phyloP scores from a whole-genome alignment of 1,284 basidiomycete genomes.

The Naganishia albida region DNA sequence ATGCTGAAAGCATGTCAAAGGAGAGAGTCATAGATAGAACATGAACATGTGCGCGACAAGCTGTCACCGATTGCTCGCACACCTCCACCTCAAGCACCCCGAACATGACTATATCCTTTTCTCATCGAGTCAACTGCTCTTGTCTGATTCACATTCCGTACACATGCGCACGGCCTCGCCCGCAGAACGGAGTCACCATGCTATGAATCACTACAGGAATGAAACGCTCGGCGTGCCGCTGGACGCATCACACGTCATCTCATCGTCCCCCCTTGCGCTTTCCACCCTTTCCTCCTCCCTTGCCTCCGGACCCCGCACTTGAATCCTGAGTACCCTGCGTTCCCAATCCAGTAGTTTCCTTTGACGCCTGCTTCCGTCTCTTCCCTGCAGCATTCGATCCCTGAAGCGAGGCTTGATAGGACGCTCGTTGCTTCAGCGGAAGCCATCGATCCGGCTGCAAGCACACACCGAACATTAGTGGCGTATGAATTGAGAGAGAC shows the following conservation, averaged over 20 bases:
- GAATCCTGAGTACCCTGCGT: constrained; percentile 30
- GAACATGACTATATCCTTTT: too few species aligned
- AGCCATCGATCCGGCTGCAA: constrained; percentile 53
- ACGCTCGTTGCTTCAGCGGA: constrained; percentile 47
- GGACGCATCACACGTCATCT: background rate
- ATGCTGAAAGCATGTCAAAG: too few species aligned
- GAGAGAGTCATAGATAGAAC: too few species aligned
- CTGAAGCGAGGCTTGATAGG: constrained; percentile 34
- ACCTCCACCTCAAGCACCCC: too few species aligned
- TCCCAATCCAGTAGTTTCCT: constrained; percentile 28
- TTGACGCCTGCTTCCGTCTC: constrained; percentile 21
- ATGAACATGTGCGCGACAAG: too few species aligned
- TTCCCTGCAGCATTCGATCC: background rate
- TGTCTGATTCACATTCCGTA: too few species aligned
- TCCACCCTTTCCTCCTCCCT: constrained; percentile 19
- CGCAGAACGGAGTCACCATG: too few species aligned
- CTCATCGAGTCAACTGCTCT: too few species aligned
- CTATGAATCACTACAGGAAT: too few species aligned
- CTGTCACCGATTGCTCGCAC: too few species aligned
- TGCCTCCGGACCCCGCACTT: background rate
- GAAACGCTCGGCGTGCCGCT: too few species aligned
- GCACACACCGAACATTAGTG: background rate
- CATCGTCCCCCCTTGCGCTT: constrained; percentile 22
- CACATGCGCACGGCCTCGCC: too few species aligned
- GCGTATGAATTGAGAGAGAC: background rate